A percentile compares a stretch with the other conserved stretches of the same genome.
Conservation (phyloP, 805 yeast genomes). For the Candida pseudoglaebosa region DNA sequence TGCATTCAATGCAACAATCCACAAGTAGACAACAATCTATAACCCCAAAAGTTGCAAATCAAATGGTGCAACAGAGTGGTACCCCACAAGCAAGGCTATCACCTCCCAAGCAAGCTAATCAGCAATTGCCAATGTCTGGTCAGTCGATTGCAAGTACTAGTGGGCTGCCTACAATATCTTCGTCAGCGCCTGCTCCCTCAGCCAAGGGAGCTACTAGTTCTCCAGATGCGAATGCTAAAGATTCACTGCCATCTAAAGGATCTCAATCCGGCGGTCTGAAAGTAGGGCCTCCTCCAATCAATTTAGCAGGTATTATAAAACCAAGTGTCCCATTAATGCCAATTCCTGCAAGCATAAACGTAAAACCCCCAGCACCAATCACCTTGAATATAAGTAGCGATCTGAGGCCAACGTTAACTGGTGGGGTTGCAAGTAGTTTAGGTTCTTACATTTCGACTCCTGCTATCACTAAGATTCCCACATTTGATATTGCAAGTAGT, state of each 20-base stretch:
- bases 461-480: slow-evolving; percentile 68
- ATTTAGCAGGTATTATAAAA: slow-evolving; percentile 40
- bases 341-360: slow-evolving; percentile 64
- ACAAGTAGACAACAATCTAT: slow-evolving; percentile 6
- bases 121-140: slow-evolving; percentile 5
- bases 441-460: slow-evolving; percentile 69
- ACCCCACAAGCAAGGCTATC: slow-evolving; percentile 6
- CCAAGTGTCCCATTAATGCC: slow-evolving; percentile 64
- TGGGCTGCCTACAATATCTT: slow-evolving; percentile 1
- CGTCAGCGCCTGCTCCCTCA: slow-evolving; percentile 3
- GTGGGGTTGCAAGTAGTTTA: slow-evolving; percentile 74
- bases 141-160: slow-evolving; percentile 1
- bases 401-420: slow-evolving; percentile 73
- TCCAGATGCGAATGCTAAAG: slow-evolving; percentile 7
- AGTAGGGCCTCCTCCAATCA: slow-evolving; percentile 15
- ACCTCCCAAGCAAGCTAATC: slow-evolving; percentile 2
- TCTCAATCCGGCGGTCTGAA: slow-evolving; percentile 1
- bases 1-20: background rate
- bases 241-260: slow-evolving; percentile 2
- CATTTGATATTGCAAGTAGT: slow-evolving; percentile 57
- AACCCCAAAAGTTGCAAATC: slow-evolving; percentile 10
- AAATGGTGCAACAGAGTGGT: slow-evolving; percentile 8
- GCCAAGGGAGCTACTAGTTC: slow-evolving; percentile 9
- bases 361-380: slow-evolving; percentile 63
- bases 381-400: slow-evolving; percentile 52